phyloP scores from a whole-genome alignment of 768 basidiomycete species.

The Boletellus sp. region DNA sequence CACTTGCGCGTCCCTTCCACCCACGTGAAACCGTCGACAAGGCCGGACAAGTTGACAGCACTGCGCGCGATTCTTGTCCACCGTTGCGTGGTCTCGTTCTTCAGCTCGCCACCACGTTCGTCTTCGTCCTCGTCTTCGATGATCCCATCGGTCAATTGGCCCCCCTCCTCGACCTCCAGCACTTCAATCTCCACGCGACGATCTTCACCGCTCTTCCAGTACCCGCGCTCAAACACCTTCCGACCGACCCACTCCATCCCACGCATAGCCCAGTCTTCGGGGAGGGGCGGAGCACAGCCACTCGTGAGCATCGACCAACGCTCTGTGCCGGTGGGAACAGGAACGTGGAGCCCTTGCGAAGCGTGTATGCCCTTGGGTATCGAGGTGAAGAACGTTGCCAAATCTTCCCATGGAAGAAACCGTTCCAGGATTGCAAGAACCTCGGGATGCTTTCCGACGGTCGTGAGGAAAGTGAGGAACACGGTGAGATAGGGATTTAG shows the following conservation, averaged over 20 bases:
- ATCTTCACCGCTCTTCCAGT: slow-evolving; percentile 82
- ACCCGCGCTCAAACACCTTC: slow-evolving; percentile 88
- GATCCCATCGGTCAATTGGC: slow-evolving; percentile 65
- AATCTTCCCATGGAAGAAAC: slow-evolving; percentile 77
- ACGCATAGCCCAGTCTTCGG: slow-evolving; percentile 93
- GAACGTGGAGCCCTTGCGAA: slow-evolving; percentile 39
- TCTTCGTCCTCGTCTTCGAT: slow-evolving; percentile 77
- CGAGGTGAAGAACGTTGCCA: slow-evolving; percentile 60
- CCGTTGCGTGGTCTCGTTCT: slow-evolving; percentile 46
- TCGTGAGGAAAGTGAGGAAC: slow-evolving; percentile 84
- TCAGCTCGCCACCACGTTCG: slow-evolving; percentile 24
- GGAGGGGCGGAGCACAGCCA: slow-evolving; percentile 65
- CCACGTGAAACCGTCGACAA: slow-evolving; percentile 77
- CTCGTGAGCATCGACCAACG: slow-evolving; percentile 67
- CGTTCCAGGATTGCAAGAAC: slow-evolving; percentile 67
- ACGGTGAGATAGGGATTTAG: slow-evolving; percentile 87
- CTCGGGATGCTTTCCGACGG: slow-evolving; percentile 61
- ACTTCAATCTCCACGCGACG: slow-evolving; percentile 74
- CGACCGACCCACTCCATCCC: slow-evolving; percentile 97
- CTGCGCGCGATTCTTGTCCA: slow-evolving; percentile 77
- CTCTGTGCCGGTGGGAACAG: slow-evolving; percentile 36
- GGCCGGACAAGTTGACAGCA: slow-evolving; percentile 59
- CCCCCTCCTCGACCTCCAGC: slow-evolving; percentile 55
- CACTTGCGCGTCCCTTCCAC: slow-evolving; percentile 56
- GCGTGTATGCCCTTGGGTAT: slow-evolving; percentile 54